Base-by-base conservation (phyloP, 1,284 basidiomycete genomes). In the Erythrobasidium hasegawianum region DNA sequence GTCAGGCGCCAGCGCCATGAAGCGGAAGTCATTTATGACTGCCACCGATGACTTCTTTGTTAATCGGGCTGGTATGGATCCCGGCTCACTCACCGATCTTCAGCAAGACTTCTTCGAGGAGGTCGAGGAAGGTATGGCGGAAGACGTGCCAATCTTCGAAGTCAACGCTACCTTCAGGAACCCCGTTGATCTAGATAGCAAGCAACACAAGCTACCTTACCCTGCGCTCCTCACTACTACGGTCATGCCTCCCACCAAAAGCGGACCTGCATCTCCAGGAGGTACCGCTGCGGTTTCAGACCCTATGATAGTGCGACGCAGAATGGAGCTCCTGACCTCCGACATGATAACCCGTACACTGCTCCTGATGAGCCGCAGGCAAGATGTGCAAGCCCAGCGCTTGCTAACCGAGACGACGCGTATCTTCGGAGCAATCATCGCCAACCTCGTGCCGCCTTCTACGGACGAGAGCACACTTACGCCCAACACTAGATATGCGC, bases 271-370 rank as follows among this genome's bases (percentile, higher is more conserved):
- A 38, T 61, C 54, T 22, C 60, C 61, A 22, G 52, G 38, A 41
- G 49, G 61, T 14, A 26, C 52, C 49, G 72, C 78, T 75, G 75
- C 67, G 73, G 77, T 82, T 2, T 79, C 83, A 11, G 89, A 95
- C 75, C 86, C 90, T 0, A 85, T 87, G 43, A 90, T 97, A 71
- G 86, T 94, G 24, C 84, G 91, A n/a, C 83, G 93, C 43, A 81
- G 93, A 29, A 94, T 95, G 88, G 93, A 97, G 79, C 83, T 96
- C 3, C 83, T 96, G 27, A 87, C 89, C 13, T 87, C 87, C 26
- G 93, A 97, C 78, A 96, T 96, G 90, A 89, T 96, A 75, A 93
- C 90, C 1, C 86, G 93, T 20, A 88, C 89, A 7, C 82, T 97
- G 26, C 87, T 96, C 22, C 83, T 95, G 29, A 90, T 95, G 53